Percentiles rank a stretch among this genome's conserved stretches.
These are phyloP conservation scores for Ganoderma meredithae DNA, from an alignment of 1,284 basidiomycete species.

Conservation along the genomic window DNA sequence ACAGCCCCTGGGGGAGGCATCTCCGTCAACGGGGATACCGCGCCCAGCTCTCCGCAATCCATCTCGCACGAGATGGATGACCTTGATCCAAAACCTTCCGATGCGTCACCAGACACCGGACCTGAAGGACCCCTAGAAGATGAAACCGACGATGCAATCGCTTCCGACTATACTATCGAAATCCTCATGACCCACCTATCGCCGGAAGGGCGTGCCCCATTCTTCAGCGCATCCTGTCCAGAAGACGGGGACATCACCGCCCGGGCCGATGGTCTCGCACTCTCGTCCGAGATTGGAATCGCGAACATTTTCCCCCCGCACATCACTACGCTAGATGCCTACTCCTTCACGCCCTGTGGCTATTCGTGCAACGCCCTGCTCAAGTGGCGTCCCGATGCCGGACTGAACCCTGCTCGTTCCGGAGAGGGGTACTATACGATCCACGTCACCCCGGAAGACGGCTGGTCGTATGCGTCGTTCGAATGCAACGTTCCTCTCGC, in stretches of 20 bases:
- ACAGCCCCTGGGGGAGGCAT: constrained; percentile 63
- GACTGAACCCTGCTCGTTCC: constrained; percentile 29
- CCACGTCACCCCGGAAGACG: constrained; percentile 97
- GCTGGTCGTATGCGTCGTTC: constrained; percentile 97
- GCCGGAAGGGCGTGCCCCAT: constrained; percentile 76
- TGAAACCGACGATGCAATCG: constrained; percentile 43
- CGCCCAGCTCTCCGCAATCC: constrained; percentile 37
- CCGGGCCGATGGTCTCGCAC: constrained; percentile 68
- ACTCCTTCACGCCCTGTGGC: constrained; percentile 95
- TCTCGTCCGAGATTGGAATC: constrained; percentile 86
- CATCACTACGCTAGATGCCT: constrained; percentile 89
- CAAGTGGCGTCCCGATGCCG: constrained; percentile 55
- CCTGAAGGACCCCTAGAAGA: constrained; percentile 23
- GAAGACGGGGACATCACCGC: constrained; percentile 49
- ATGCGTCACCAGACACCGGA: constrained; percentile 13
- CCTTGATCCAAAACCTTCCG: constrained; percentile 13
- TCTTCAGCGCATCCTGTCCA: constrained; percentile 65
- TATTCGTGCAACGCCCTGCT: constrained; percentile 96
- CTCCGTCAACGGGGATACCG: constrained; percentile 31
- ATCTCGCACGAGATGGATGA: constrained; percentile 31
- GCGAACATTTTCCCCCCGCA: constrained; percentile 81
- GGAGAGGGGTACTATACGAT: constrained; percentile 97
- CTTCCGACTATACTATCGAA: constrained; percentile 91
- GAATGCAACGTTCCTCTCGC: constrained; percentile 96
- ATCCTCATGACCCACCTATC: constrained; percentile 98